These are phyloP conservation scores for Phytophthora europaea DNA, from an alignment of 352 stramenopile species.

Conservation along the genomic window DNA sequence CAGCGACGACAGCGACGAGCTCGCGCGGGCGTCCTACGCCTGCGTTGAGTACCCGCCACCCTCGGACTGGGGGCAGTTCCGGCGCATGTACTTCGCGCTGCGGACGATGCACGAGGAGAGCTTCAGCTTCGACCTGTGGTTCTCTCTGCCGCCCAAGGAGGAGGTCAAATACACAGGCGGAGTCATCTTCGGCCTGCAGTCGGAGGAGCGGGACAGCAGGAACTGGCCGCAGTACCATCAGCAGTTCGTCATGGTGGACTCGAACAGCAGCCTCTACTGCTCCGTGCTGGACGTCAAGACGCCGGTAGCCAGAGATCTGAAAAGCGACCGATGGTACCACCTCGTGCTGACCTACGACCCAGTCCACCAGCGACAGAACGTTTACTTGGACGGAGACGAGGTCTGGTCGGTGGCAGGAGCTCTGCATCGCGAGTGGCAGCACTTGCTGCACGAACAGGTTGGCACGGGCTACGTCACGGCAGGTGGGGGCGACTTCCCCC, in stretches of 20 bases:
- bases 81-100: conserved; percentile 28
- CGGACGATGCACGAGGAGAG: conserved; percentile 24
- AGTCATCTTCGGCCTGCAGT: conserved; percentile 58
- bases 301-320: conserved; percentile 33
- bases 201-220: conserved; percentile 32
- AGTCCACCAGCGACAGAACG: conserved; percentile 30
- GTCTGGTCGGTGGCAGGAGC: conserved; percentile 21
- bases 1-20: conserved; percentile 23
- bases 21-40: conserved; percentile 24
- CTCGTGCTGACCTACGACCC: conserved; percentile 51
- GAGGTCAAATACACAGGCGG: conserved; percentile 24
- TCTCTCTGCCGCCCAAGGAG: conserved; percentile 33
- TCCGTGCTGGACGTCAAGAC: conserved; percentile 49
- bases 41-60: conserved; percentile 34
- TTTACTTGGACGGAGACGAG: conserved; percentile 53
- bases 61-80: conserved; percentile 32
- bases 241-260: conserved; percentile 52
- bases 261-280: conserved; percentile 52
- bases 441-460: conserved; percentile 50
- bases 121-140: conserved; percentile 58
- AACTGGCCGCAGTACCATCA: conserved; percentile 55
- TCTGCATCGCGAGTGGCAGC: conserved; percentile 47
- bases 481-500: conserved; percentile 29
- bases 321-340: conserved; percentile 53
- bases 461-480: conserved; percentile 51